Evolutionary conservation across 2,329 filamentous ascomycete species (phyloP).

Genomic region (Hortaea werneckii): DNA sequence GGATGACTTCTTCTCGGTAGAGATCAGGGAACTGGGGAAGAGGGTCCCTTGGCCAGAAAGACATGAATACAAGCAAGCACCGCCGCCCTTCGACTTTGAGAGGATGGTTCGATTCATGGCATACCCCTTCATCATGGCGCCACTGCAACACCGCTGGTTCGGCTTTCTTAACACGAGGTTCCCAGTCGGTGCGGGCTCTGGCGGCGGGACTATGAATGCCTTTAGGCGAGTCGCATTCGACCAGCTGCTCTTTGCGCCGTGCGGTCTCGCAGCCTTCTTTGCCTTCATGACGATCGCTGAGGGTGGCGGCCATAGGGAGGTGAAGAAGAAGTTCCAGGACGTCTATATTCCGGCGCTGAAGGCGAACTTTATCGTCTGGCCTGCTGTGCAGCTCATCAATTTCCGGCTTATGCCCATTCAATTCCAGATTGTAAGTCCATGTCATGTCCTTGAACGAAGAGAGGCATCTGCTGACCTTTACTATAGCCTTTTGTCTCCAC

Average conservation of each 20-base stretch:
- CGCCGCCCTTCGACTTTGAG: conserved; percentile 91
- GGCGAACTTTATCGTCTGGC: conserved; percentile 93
- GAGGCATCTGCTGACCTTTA: neutral
- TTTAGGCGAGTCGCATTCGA: conserved; percentile 87
- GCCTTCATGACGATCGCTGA: conserved; percentile 94
- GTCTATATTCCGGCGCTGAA: conserved; percentile 91
- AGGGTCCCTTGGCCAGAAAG: conserved; percentile 61
- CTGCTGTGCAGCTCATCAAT: conserved; percentile 90
- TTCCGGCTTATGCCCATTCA: conserved; percentile 91
- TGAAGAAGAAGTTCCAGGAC: conserved; percentile 77
- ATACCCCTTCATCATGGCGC: conserved; percentile 94
- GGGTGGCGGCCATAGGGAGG: conserved; percentile 71
- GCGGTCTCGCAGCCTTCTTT: conserved; percentile 82
- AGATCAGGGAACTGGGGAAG: conserved; percentile 77
- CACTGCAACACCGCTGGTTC: conserved; percentile 94
- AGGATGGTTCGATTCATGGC: conserved; percentile 90
- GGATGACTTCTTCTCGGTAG: conserved; percentile 68
- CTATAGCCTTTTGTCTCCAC: conserved; percentile 89
- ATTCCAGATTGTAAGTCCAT: conserved; percentile 73
- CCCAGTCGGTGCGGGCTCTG: conserved; percentile 52
- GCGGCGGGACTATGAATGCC: conserved; percentile 54
- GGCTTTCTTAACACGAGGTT: conserved; percentile 71
- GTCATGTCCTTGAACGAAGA: neutral
- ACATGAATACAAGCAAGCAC: conserved; percentile 35
- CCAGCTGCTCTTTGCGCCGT: conserved; percentile 84